Conservation (phyloP, 2,329 filamentous ascomycete species). For the Aureobasidium uvarum region DNA sequence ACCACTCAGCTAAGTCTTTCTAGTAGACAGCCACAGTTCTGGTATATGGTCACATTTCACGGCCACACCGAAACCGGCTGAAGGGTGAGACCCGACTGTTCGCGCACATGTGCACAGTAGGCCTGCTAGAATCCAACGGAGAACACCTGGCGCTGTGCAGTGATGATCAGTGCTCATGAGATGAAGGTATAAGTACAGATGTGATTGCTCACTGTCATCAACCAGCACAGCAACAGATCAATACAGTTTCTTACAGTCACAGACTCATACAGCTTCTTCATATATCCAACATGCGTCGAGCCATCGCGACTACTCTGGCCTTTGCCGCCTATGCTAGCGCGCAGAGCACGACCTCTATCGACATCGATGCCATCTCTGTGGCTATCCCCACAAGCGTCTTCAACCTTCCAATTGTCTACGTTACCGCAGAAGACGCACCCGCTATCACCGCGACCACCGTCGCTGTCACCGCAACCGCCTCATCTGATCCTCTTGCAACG, state of each 20-base stretch:
- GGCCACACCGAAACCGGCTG: background rate
- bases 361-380: conserved; percentile 12
- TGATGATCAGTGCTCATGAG: too few relatives aligned
- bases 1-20: background rate
- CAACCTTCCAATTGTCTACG: background rate
- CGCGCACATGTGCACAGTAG: too few relatives aligned
- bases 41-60: background rate
- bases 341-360: conserved; percentile 1
- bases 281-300: background rate
- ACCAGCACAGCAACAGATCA: too few relatives aligned
- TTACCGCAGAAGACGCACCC: background rate
- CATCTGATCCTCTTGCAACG: background rate
- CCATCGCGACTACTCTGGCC: background rate
- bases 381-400: background rate
- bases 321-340: background rate
- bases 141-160: too few relatives aligned
- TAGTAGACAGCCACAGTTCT: background rate
- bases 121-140: too few relatives aligned
- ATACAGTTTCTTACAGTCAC: too few relatives aligned
- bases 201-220: too few relatives aligned
- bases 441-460: conserved; percentile 2
- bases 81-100: background rate
- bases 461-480: background rate
- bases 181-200: too few relatives aligned
- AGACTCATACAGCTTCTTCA: background rate